Evolutionary conservation across 352 stramenopile genomes (phyloP), one percentile per base, ranked within the genome.

Genomic region (Phytopythium sindhum): DNA sequence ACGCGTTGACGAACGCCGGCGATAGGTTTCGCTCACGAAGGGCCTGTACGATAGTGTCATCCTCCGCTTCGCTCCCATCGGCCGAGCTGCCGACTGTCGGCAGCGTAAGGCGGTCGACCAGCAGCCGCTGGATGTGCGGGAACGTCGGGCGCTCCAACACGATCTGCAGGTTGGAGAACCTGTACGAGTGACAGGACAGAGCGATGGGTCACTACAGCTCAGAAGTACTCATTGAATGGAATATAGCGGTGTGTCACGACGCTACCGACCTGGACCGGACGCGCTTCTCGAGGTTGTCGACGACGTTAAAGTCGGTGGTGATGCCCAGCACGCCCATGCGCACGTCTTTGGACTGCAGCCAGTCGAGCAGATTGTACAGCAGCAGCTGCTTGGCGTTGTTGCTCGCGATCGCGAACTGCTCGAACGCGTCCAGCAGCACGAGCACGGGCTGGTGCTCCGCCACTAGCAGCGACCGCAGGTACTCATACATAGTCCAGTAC

Each of bases 401-500:
- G 17, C 66, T 82, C 42, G 88, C 80, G 35, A 66, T 70, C 42
- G 88, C 81, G 58, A 93, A 95, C 57, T 91, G 77, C 54, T 93
- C 86, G 31, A 95, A 76, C 0, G 80, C 75, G 51, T 95, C 86
- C 50, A 93, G 64, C 31, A 93, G 70, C 54, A 93, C 72, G 31
- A 95, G 66, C 24, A 93, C 81, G 26, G 86, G 78, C 51, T 89
- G 67, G 11, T 76, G 67, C 29, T 68, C 66, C 8, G 79, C 65
- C 1, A 78, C 72, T 35, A 95, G 67, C 37, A 95, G 64, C 39
- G 72, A 66, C n/a, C 86, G 81, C 44, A 95, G 70, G 59, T 92
- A 92, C 53, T 79, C 75, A 69, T 95, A 93, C 84, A 95, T 93
- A 58, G 86, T 92, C 74, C 73, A 89, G 62, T 93, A 95, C 12